Evolutionary conservation across 2,329 filamentous ascomycete species (phyloP).

Genomic region (Penicillium sp.): DNA sequence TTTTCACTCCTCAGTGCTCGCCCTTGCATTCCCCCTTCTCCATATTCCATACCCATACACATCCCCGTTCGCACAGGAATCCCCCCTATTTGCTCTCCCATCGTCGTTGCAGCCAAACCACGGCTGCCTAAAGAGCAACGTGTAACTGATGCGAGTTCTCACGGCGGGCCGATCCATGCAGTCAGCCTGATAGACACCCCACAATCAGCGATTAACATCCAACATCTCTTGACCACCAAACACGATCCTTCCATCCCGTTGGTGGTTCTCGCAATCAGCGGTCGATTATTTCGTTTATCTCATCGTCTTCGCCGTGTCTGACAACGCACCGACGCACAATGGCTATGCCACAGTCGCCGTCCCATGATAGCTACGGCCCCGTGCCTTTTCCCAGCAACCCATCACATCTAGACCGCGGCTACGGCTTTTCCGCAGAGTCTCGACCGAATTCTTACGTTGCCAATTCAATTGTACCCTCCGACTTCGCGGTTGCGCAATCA

Average conservation of each 20-base stretch:
- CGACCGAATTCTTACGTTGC: constrained; percentile 40
- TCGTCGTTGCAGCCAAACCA: not conserved
- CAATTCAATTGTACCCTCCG: constrained; percentile 25
- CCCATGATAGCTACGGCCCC: constrained; percentile 35
- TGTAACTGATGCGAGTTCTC: not conserved
- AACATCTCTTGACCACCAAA: not conserved
- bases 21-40: not conserved
- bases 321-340: constrained; percentile 1
- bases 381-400: constrained; percentile 28
- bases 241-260: not conserved
- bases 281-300: not conserved
- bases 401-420: constrained; percentile 28
- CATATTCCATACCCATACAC: not conserved
- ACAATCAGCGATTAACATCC: too few relatives aligned
- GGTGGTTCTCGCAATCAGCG: not conserved
- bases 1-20: not conserved
- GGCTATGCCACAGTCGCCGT: constrained; percentile 32
- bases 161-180: constrained; percentile 1
- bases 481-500: constrained; percentile 32
- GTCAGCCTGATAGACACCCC: constrained; percentile 6
- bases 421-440: constrained; percentile 31
- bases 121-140: not conserved
- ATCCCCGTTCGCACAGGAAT: constrained; percentile 8
- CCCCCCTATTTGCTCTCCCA: too few relatives aligned
- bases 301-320: not conserved